Conservation (phyloP, 495 filamentous ascomycete genomes). For the Hypoxylon cercidicola region DNA sequence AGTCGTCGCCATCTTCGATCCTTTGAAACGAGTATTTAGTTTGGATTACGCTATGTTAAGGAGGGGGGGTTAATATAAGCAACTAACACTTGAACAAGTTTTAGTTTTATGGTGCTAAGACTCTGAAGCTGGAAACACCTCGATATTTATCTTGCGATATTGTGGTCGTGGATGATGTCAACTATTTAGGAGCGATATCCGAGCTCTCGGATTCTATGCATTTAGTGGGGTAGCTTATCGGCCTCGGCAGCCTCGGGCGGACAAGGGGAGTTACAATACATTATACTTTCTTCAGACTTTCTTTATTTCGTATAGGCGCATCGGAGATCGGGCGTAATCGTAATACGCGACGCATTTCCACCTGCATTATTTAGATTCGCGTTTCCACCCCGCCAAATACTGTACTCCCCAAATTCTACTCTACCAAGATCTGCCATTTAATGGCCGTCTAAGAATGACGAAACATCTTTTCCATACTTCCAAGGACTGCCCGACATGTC, state of each 20-base stretch:
- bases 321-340: too few species aligned
- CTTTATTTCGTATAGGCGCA: too few species aligned
- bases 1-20: constrained; percentile 59
- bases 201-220: constrained; percentile 15
- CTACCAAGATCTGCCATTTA: not conserved
- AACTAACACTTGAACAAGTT: too few species aligned
- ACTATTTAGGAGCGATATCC: constrained; percentile 28
- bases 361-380: too few species aligned
- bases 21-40: not conserved
- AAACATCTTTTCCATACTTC: not conserved
- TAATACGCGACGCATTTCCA: too few species aligned
- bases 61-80: not conserved
- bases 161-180: constrained; percentile 35
- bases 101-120: constrained; percentile 4
- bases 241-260: not conserved
- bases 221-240: not conserved
- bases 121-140: constrained; percentile 13
- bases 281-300: too few species aligned
- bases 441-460: constrained; percentile 4
- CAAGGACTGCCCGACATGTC: constrained; percentile 64
- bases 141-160: constrained; percentile 16
- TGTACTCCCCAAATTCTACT: not conserved
- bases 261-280: too few species aligned
- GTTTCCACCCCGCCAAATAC: not conserved
- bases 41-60: not conserved